Evolutionary conservation across 1,139 yeast genomes (phyloP).

Genomic region (Lizanozyma gosingica): DNA sequence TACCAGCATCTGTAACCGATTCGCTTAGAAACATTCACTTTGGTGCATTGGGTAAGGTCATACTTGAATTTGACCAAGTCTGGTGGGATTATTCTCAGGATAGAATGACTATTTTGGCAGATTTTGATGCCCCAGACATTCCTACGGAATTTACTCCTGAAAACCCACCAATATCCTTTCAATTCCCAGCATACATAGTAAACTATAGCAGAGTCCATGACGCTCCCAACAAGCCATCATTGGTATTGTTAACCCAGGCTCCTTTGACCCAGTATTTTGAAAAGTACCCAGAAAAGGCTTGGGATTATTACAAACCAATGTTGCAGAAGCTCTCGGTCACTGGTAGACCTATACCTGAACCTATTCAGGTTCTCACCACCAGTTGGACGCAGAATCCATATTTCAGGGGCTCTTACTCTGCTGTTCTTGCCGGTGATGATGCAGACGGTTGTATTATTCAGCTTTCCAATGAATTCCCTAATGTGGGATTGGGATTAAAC

Average conservation of each 20-base stretch:
- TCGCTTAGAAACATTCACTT: constrained; percentile 48
- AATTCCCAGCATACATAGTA: constrained; percentile 21
- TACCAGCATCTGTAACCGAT: constrained; percentile 38
- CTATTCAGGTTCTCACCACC: constrained; percentile 45
- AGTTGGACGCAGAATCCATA: constrained; percentile 67
- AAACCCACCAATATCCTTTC: constrained; percentile 18
- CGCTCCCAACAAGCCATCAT: constrained; percentile 6
- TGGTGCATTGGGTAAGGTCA: constrained; percentile 70
- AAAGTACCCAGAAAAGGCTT: constrained; percentile 25
- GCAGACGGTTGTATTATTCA: constrained; percentile 49
- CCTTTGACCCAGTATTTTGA: constrained; percentile 54
- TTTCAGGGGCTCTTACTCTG: constrained; percentile 69
- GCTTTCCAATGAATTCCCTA: constrained; percentile 35
- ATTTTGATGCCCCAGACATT: constrained; percentile 12
- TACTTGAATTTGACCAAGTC: constrained; percentile 56
- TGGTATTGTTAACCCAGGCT: constrained; percentile 59
- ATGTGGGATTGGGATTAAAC: constrained; percentile 37
- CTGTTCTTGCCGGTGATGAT: constrained; percentile 58
- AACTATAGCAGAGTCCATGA: constrained; percentile 21
- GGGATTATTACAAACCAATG: constrained; percentile 33
- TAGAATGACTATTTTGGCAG: constrained; percentile 40
- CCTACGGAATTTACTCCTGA: constrained; percentile 4
- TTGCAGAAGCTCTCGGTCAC: constrained; percentile 14
- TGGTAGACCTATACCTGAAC: constrained; percentile 24
- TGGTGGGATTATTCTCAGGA: constrained; percentile 61